Evolutionary conservation across 2,329 filamentous ascomycete species (phyloP).

Genomic region (Scedosporium apiospermum): DNA sequence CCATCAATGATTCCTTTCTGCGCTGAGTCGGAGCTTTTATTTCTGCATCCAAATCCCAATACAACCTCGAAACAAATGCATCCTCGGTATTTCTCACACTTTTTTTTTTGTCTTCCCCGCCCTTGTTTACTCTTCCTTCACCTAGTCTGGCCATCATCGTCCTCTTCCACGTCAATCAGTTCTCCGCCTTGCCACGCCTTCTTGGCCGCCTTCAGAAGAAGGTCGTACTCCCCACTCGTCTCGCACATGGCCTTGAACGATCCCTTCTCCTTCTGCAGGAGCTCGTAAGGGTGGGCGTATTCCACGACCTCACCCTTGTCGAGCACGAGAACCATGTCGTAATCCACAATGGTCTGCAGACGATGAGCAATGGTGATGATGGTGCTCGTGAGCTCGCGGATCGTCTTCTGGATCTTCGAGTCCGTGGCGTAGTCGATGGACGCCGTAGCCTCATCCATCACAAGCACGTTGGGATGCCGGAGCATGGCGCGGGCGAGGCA

Average conservation of each 20-base stretch:
- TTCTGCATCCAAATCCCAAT: neutral
- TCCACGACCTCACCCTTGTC: conserved; percentile 84
- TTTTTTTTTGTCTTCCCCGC: neutral
- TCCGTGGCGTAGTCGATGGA: conserved; percentile 97
- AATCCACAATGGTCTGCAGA: conserved; percentile 93
- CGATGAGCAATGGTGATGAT: conserved; percentile 96
- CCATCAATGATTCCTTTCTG: too few species aligned
- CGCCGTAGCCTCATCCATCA: conserved; percentile 98
- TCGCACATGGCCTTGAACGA: conserved; percentile 56
- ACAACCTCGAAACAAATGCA: neutral
- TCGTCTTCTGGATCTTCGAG: conserved; percentile 90
- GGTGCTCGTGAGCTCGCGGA: conserved; percentile 85
- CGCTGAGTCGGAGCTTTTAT: too few species aligned
- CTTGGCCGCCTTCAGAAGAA: conserved; percentile 43
- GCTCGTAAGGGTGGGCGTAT: conserved; percentile 79
- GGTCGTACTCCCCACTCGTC: conserved; percentile 48
- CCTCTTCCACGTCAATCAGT: conserved; percentile 21
- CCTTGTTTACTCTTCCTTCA: neutral
- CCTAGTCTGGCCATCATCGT: neutral
- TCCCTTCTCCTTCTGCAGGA: conserved; percentile 63
- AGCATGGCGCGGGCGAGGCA: conserved; percentile 89
- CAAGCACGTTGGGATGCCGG: conserved; percentile 82
- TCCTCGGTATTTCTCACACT: neutral
- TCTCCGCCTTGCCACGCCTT: conserved; percentile 36
- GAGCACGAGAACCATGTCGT: conserved; percentile 91